phyloP scores from a whole-genome alignment of 345 rosid species.

The Syzygium oleosum region DNA sequence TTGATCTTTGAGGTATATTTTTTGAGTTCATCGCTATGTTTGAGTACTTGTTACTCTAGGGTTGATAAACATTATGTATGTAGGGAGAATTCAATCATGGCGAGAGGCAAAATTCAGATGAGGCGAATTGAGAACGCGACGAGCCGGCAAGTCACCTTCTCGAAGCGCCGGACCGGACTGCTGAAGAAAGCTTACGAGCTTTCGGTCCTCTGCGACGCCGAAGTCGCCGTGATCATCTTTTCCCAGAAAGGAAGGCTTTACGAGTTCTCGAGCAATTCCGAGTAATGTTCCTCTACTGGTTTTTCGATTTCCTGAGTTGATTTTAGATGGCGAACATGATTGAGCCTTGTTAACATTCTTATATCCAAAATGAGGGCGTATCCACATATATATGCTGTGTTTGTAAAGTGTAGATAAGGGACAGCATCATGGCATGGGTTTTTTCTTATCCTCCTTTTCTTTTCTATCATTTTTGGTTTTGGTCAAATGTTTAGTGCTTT shows the following conservation, averaged over 20 bases:
- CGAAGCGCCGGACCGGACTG: not conserved
- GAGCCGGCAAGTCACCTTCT: slow-evolving; percentile 6
- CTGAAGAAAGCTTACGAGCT: slow-evolving; percentile 6
- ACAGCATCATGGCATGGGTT: not conserved
- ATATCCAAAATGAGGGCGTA: not conserved
- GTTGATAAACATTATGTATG: not conserved
- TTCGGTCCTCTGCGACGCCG: slow-evolving; percentile 3
- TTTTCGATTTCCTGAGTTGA: not conserved
- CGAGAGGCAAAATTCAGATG: slow-evolving; percentile 5
- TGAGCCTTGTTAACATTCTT: not conserved
- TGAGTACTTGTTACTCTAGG: not conserved
- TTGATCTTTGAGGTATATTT: not conserved
- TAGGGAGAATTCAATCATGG: not conserved
- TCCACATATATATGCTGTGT: not conserved
- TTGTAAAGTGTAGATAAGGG: not conserved
- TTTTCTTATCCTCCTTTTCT: not conserved
- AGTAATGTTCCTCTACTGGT: not conserved
- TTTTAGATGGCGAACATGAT: not conserved
- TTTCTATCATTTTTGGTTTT: not conserved
- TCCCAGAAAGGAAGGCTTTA: not conserved
- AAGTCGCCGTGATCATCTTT: not conserved
- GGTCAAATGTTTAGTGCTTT: not conserved
- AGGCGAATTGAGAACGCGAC: slow-evolving; percentile 2
- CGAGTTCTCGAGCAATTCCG: not conserved
- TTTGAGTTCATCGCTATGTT: not conserved